These are phyloP conservation scores for Globisporangium barbulae DNA, from an alignment of 352 stramenopile genomes.

Conservation along the genomic window DNA sequence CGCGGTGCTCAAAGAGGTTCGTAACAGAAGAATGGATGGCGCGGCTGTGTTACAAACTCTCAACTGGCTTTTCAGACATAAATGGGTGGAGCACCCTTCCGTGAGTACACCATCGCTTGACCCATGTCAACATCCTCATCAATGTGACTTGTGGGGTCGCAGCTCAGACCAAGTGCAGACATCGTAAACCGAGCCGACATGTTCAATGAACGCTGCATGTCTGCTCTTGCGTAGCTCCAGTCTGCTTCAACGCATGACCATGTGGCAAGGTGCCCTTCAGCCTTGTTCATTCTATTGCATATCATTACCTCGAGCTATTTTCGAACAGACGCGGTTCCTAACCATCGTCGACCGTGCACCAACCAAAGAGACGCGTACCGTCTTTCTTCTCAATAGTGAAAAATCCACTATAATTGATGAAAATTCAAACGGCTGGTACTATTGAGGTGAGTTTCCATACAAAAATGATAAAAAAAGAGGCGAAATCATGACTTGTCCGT, in stretches of 20 bases:
- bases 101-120: not conserved
- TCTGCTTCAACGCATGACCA: not conserved
- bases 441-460: too few species aligned
- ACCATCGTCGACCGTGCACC: conserved; percentile 27
- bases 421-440: too few species aligned
- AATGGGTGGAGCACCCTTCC: not conserved
- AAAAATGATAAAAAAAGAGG: too few species aligned
- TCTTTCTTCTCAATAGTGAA: not conserved
- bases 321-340: conserved; percentile 7
- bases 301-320: not conserved
- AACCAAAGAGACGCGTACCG: conserved; percentile 28
- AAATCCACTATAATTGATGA: too few species aligned
- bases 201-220: not conserved
- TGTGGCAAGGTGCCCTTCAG: not conserved
- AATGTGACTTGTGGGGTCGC: not conserved
- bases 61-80: not conserved
- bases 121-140: not conserved
- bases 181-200: not conserved
- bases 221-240: not conserved
- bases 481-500: too few species aligned
- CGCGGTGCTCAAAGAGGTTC: conserved; percentile 3
- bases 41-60: not conserved
- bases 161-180: not conserved
- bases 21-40: conserved; percentile 8
- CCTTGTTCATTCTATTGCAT: conserved; percentile 6